Evolutionary conservation across 2,329 filamentous ascomycete genomes (phyloP).

Genomic region (Xylaria multiplex): DNA sequence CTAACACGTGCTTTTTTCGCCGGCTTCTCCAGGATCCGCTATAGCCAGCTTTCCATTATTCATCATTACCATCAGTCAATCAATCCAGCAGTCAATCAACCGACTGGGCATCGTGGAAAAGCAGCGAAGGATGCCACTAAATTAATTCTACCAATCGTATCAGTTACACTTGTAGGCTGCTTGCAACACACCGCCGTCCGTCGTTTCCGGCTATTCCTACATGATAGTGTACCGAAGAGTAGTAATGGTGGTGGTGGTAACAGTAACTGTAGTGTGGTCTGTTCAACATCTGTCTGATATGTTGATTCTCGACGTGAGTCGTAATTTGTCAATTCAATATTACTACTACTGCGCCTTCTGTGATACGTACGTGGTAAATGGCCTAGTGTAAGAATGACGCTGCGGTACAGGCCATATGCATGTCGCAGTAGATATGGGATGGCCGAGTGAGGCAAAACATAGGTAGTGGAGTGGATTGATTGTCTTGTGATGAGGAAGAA

Average conservation of each 20-base stretch:
- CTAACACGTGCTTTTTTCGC: slow-evolving; percentile 45
- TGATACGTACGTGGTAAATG: background rate
- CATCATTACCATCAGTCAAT: background rate
- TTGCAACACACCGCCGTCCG: slow-evolving; percentile 14
- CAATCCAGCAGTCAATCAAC: slow-evolving; percentile 4
- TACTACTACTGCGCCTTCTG: background rate
- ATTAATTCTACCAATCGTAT: slow-evolving; percentile 5
- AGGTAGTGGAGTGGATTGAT: background rate
- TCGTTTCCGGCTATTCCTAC: too few relatives aligned
- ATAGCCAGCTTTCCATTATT: background rate
- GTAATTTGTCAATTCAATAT: slow-evolving; percentile 16
- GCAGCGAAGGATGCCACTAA: background rate
- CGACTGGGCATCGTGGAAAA: background rate
- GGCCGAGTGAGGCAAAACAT: background rate
- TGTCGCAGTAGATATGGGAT: background rate
- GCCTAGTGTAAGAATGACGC: background rate
- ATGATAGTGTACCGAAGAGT: too few relatives aligned
- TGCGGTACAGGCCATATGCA: background rate
- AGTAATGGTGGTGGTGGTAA: too few relatives aligned
- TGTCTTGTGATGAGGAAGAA: slow-evolving; percentile 16
- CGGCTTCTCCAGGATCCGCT: background rate
- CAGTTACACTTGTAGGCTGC: too few relatives aligned
- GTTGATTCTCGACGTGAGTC: background rate
- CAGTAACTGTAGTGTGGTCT: background rate
- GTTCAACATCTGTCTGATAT: background rate